Evolutionary conservation across 805 yeast species (phyloP).

Genomic region (Nakazawaea ishiwadae): DNA sequence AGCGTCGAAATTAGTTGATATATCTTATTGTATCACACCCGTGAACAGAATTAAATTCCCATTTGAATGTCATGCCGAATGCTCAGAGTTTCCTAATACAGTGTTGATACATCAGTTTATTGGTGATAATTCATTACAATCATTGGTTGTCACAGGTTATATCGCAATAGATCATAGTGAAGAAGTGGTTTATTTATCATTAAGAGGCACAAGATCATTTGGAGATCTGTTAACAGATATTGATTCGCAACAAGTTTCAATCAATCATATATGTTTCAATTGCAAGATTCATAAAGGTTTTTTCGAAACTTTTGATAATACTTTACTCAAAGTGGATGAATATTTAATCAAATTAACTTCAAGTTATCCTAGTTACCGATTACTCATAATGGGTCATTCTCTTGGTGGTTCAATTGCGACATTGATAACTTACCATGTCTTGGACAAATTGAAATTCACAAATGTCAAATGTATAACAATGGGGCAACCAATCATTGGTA

Average conservation of each 20-base stretch:
- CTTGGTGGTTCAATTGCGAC: constrained; percentile 38
- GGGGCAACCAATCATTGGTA: constrained; percentile 43
- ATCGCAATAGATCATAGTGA: constrained; percentile 14
- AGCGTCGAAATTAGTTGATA: constrained; percentile 38
- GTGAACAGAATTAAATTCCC: constrained; percentile 29
- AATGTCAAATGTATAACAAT: constrained; percentile 29
- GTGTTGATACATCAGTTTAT: constrained; percentile 33
- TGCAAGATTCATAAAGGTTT: constrained; percentile 39
- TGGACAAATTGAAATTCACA: constrained; percentile 29
- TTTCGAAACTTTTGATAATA: constrained; percentile 25
- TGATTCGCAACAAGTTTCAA: constrained; percentile 30
- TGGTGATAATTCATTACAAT: constrained; percentile 21
- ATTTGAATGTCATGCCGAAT: constrained; percentile 32
- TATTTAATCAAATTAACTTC: constrained; percentile 20
- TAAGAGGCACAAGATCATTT: constrained; percentile 39
- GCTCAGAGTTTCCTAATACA: constrained; percentile 32
- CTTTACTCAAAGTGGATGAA: constrained; percentile 24
- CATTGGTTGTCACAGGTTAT: constrained; percentile 15
- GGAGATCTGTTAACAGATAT: constrained; percentile 35
- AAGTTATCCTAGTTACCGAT: constrained; percentile 16
- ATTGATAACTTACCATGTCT: constrained; percentile 30
- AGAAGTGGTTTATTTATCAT: constrained; percentile 24
- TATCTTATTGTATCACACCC: constrained; percentile 35
- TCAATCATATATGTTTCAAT: constrained; percentile 22
- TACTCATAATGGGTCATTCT: constrained; percentile 19